A percentile compares a stretch with the other conserved stretches of the same genome.
Evolutionary conservation across 1,284 basidiomycete genomes (phyloP).

Genomic region (Quambalaria eucalypti): DNA sequence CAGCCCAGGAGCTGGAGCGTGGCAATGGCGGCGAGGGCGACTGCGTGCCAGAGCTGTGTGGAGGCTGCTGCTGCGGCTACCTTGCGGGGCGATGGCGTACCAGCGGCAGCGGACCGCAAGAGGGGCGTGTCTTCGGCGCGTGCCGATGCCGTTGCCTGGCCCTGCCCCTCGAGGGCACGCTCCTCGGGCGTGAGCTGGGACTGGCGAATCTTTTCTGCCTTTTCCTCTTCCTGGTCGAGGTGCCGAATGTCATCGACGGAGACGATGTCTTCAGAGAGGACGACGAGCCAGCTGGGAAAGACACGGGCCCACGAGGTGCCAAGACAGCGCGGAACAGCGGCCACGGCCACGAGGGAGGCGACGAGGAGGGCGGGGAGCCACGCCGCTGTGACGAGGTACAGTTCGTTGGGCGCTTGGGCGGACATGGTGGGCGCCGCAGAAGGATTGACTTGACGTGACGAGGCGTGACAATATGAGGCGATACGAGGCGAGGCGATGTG

Average conservation of each 20-base stretch:
- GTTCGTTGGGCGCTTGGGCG: too few species aligned
- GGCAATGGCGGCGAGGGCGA: not conserved
- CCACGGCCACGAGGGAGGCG: not conserved
- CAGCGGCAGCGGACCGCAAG: not conserved
- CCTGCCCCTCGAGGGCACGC: not conserved
- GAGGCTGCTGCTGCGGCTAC: too few species aligned
- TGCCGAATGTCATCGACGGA: not conserved
- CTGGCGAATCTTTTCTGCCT: not conserved
- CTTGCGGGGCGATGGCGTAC: not conserved
- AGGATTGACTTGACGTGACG: too few species aligned
- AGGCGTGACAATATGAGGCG: too few species aligned
- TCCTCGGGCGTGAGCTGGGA: not conserved
- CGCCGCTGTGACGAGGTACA: not conserved
- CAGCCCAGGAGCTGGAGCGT: not conserved
- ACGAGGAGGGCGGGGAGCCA: not conserved
- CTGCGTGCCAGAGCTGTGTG: too few species aligned
- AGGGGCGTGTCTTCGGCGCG: not conserved
- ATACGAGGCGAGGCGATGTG: too few species aligned
- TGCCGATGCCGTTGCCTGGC: not conserved
- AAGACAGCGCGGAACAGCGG: not conserved
- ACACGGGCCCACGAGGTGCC: not conserved
- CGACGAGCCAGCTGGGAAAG: not conserved
- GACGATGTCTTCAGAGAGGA: not conserved
- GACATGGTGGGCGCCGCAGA: too few species aligned
- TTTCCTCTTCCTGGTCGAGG: not conserved